Evolutionary conservation across 1,284 basidiomycete species (phyloP).

Genomic region (Mycocalia duriaeana): DNA sequence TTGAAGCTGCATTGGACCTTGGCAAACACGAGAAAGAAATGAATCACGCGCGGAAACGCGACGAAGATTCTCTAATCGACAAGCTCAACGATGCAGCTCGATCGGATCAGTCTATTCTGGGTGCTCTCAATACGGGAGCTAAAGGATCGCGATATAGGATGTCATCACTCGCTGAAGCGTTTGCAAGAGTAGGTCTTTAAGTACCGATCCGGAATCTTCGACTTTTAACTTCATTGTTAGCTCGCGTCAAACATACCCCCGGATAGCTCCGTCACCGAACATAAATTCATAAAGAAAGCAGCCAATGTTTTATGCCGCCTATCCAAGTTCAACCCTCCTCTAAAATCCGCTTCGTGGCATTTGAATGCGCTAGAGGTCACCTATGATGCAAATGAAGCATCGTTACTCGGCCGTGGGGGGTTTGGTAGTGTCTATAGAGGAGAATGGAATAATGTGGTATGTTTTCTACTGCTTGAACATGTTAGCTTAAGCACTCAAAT

Average conservation of each 20-base stretch:
- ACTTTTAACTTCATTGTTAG: neutral
- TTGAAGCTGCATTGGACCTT: neutral
- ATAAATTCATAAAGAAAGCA: neutral
- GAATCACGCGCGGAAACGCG: neutral
- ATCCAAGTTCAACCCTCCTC: neutral
- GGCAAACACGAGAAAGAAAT: neutral
- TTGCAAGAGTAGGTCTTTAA: neutral
- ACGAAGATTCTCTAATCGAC: neutral
- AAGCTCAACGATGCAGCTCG: neutral
- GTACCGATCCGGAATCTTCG: too few species aligned
- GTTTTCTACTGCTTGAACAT: neutral
- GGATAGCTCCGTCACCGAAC: neutral
- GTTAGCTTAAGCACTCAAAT: neutral
- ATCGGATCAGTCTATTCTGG: neutral
- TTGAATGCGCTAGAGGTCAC: neutral
- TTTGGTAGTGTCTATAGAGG: neutral
- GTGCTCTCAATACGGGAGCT: neutral
- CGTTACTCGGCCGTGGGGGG: neutral
- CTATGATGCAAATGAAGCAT: neutral
- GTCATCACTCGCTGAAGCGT: neutral
- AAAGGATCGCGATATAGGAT: neutral
- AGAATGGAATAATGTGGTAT: neutral
- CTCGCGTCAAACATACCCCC: neutral
- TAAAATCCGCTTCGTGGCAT: too few species aligned
- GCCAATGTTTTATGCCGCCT: neutral